Conservation (phyloP, 2,329 filamentous ascomycete genomes). For the Pseudocercospora fijiensis region DNA sequence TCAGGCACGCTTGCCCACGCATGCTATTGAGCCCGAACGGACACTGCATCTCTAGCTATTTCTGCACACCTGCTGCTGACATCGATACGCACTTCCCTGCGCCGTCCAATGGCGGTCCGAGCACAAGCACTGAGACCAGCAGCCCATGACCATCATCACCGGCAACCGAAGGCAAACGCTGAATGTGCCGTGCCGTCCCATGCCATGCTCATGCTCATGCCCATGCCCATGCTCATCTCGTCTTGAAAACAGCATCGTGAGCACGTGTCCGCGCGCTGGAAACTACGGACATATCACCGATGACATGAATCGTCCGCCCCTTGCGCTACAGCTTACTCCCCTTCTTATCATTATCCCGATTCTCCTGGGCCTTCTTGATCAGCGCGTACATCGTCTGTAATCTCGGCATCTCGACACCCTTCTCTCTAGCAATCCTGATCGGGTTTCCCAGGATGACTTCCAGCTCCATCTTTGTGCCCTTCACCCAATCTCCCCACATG, state of each 20-base stretch:
- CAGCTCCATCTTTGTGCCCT: conserved; percentile 64
- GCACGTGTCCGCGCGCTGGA: not conserved
- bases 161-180: conserved; percentile 1
- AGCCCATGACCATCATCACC: not conserved
- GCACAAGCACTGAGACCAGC: not conserved
- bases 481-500: conserved; percentile 71
- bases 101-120: conserved; percentile 5
- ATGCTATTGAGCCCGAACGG: not conserved
- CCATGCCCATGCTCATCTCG: not conserved
- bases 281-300: not conserved
- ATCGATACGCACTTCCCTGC: not conserved
- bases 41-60: not conserved
- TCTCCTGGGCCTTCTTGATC: conserved; percentile 60
- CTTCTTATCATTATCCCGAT: conserved; percentile 49
- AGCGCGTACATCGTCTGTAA: conserved; percentile 67
- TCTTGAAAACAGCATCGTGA: not conserved
- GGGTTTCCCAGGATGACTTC: conserved; percentile 73
- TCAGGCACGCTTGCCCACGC: not conserved
- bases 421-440: conserved; percentile 61
- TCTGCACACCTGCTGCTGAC: not conserved
- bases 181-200: not conserved
- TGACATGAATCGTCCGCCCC: not conserved
- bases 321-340: conserved; percentile 29
- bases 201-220: not conserved
- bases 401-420: conserved; percentile 64